Conservation (phyloP, 768 basidiomycete species). For the Cystofilobasidium macerans region DNA sequence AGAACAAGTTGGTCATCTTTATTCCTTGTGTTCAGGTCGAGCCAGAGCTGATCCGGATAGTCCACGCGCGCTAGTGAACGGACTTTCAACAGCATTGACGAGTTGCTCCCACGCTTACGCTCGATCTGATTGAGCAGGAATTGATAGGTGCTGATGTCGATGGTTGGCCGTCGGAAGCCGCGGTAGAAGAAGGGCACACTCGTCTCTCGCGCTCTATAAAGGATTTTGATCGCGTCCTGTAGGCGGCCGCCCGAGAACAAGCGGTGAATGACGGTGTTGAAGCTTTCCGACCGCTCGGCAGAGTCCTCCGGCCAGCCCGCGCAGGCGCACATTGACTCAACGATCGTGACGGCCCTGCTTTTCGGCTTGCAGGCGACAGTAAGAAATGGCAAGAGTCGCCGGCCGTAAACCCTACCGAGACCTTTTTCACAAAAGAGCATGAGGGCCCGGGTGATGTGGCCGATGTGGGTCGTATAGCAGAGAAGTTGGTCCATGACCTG, state of each 20-base stretch:
- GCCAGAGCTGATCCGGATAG: background rate
- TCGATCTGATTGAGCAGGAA: no score
- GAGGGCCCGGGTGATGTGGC: background rate
- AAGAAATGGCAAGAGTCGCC: background rate
- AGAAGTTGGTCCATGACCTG: background rate
- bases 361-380: background rate
- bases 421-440: slow-evolving; percentile 3
- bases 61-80: background rate
- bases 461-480: background rate
- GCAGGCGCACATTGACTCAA: background rate
- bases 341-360: background rate
- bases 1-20: background rate
- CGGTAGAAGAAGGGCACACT: background rate
- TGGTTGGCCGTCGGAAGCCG: background rate
- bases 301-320: background rate
- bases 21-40: background rate
- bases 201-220: background rate
- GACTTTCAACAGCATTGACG: background rate
- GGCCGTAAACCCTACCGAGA: background rate
- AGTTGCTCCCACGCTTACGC: no score
- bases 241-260: background rate
- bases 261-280: background rate
- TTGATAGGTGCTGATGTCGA: background rate
- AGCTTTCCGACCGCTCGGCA: background rate
- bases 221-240: background rate